Base-by-base conservation (phyloP, 768 basidiomycete species). In the Thelephora ganbajun region DNA sequence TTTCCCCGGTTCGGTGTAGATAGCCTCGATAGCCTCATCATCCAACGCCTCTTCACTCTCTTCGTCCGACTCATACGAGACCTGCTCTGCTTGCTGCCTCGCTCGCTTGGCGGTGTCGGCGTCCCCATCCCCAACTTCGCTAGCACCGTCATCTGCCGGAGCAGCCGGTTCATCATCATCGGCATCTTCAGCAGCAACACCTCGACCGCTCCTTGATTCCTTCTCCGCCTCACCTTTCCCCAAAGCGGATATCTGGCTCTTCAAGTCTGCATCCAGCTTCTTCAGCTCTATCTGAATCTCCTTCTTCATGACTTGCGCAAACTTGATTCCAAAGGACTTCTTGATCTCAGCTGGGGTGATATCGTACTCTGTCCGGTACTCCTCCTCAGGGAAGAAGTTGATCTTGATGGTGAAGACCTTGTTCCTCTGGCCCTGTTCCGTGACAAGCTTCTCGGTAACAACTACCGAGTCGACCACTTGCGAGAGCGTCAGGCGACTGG, bases 271-370 rank as follows among this genome's bases (percentile, higher is more conserved):
- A 53, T 83, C 83, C 30, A 89, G 69, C 60, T 78, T 83, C 66
- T 85, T 90, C 72, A 98, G 76, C 67, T 97, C 94, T 11, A 69
- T 63, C 48, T 77, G 66, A 54, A 98, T 83, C 63, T 97, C 91
- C 62, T 81, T 87, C 66, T 84, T 89, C 56, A 99, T 68, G 39
- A 70, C 73, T 11, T 76, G 65, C 7, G 91, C 84, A 66, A 98
- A 96, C 50, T 74, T 80, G 50, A 72, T 68, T 7, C 73, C 74
- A 51, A 98, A 81, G 14, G 74, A 71, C 9, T 72, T 66, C 44
- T 94, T 71, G 48, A 98, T 78, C 57, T 93, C 85, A 14, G 66
- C 56, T 1, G 80, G 72, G 34, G 72, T 71, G 42, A 93, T 72
- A 53, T 84, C 79, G 65, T 96, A 88, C 63, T 94, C 92, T 35